Percentiles rank a stretch among this genome's conserved stretches.
These are phyloP conservation scores for Diaporthe longicolla DNA, from an alignment of 2,329 filamentous ascomycete genomes.

Conservation along the genomic window DNA sequence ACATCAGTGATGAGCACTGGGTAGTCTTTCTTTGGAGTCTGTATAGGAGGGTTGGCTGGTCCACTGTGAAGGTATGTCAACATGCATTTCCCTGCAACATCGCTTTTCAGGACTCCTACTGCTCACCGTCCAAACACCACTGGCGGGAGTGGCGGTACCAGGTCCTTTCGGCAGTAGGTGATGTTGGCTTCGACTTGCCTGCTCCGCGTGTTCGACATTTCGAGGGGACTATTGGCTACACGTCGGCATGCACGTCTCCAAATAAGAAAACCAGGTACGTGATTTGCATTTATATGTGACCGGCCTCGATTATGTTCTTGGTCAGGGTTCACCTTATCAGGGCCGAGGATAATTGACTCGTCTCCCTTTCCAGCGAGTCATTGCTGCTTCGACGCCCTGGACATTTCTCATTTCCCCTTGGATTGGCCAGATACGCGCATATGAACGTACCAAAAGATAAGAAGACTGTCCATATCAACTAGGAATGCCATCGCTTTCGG, in stretches of 20 bases:
- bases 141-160: neutral
- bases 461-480: too few relatives aligned
- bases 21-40: slow-evolving; percentile 26
- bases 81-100: fast-evolving
- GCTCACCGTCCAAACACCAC: slow-evolving; percentile 13
- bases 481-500: neutral
- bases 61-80: neutral
- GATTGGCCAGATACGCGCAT: too few relatives aligned
- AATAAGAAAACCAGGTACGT: too few relatives aligned
- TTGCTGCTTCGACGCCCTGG: neutral
- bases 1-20: slow-evolving; percentile 22
- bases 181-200: neutral
- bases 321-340: neutral
- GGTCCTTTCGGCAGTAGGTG: slow-evolving; percentile 1
- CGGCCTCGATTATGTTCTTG: neutral
- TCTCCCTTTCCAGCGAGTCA: neutral
- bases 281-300: too few relatives aligned
- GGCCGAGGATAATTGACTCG: neutral
- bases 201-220: fast-evolving
- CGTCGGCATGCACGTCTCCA: neutral
- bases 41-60: slow-evolving; percentile 11
- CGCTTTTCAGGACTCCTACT: fast-evolving
- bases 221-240: neutral
- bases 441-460: too few relatives aligned
- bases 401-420: too few relatives aligned